Percentiles rank a stretch among this genome's conserved stretches.
Conservation (phyloP, 2,329 filamentous ascomycete species). For the Cercospora sp. region DNA sequence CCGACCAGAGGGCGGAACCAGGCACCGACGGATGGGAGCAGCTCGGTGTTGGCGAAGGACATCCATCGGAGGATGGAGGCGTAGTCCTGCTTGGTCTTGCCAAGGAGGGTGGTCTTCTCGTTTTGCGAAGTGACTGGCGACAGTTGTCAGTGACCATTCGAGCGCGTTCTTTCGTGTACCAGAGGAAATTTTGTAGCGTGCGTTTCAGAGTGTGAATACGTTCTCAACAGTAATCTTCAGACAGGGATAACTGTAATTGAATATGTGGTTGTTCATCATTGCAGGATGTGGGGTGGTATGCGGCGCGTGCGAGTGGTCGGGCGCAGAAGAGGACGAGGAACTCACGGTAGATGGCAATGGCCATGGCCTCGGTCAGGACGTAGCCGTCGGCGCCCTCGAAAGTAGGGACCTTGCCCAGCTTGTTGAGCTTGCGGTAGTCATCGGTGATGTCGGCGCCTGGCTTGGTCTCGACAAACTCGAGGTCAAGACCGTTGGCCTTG, state of each 20-base stretch:
- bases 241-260: constrained; percentile 86
- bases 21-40: constrained; percentile 69
- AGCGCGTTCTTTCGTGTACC: not conserved
- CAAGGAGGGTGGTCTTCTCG: constrained; percentile 98
- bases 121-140: constrained; percentile 92
- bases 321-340: constrained; percentile 38
- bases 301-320: not conserved
- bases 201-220: constrained; percentile 75
- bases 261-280: constrained; percentile 72
- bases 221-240: constrained; percentile 92
- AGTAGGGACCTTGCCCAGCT: constrained; percentile 86
- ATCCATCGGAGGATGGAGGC: constrained; percentile 98
- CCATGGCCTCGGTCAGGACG: constrained; percentile 82
- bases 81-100: constrained; percentile 99
- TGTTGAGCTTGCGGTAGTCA: constrained; percentile 84
- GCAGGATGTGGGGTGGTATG: constrained; percentile 22
- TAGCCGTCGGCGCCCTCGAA: constrained; percentile 93
- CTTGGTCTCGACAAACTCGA: constrained; percentile 77
- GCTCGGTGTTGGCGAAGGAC: constrained; percentile 91
- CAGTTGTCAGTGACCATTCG: not conserved
- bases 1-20: constrained; percentile 90
- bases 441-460: constrained; percentile 62
- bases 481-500: constrained; percentile 93
- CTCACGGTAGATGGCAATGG: constrained; percentile 97
- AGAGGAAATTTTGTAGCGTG: not conserved